Conservation (phyloP, 345 rosid genomes). For the Rhizophora mangle region DNA sequence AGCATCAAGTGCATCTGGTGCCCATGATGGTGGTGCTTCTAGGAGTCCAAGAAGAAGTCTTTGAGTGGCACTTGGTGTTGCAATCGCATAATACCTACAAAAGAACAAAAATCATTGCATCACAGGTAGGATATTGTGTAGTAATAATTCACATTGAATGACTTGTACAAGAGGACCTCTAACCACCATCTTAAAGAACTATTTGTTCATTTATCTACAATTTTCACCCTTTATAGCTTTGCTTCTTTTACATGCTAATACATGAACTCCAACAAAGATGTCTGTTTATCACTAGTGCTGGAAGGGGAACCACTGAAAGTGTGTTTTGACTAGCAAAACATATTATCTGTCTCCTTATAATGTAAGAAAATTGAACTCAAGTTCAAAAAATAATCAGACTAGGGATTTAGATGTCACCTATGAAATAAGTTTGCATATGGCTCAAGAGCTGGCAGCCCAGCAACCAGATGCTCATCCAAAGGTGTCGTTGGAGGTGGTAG, state of each 20-base stretch:
- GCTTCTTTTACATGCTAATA: not conserved
- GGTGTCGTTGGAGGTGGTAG: conserved; percentile 98
- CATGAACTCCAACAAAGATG: not conserved
- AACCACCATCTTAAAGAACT: not conserved
- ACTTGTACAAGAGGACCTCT: not conserved
- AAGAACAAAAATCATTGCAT: conserved; percentile 17
- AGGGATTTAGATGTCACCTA: conserved; percentile 43
- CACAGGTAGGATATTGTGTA: conserved; percentile 1
- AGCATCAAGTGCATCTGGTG: conserved; percentile 99
- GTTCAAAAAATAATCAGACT: conserved; percentile 1
- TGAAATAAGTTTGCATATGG: conserved; percentile 95
- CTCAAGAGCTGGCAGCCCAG: conserved; percentile 97
- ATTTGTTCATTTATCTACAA: not conserved
- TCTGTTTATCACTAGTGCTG: not conserved
- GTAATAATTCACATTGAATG: not conserved
- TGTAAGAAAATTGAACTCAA: not conserved
- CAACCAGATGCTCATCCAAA: conserved; percentile 93
- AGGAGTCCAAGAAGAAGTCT: conserved; percentile 95
- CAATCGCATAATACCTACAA: conserved; percentile 83
- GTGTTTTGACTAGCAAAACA: not conserved
- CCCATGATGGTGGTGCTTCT: conserved; percentile 99
- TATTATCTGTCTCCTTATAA: not conserved
- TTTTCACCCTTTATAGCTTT: not conserved
- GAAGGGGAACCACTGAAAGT: not conserved
- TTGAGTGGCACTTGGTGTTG: conserved; percentile 98